phyloP scores from a whole-genome alignment of 768 basidiomycete genomes.

The Pisolithus microcarpus region DNA sequence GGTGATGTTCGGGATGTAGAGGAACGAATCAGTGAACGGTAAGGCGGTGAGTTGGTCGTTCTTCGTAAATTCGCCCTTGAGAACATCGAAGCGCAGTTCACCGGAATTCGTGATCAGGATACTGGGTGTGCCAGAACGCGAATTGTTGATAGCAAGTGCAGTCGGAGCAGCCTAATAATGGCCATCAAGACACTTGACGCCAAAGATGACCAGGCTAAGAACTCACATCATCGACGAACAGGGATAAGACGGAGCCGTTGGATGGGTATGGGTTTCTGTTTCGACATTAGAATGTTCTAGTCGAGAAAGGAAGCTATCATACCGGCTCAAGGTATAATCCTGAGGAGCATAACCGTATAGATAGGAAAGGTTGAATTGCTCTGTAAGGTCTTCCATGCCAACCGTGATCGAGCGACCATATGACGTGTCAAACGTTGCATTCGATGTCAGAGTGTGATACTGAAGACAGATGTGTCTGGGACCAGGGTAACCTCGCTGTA shows the following conservation, averaged over 20 bases:
- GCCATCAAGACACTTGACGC: neutral
- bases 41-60: slow-evolving; percentile 75
- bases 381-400: slow-evolving; percentile 46
- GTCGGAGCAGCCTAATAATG: slow-evolving; percentile 43
- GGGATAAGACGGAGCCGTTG: slow-evolving; percentile 50
- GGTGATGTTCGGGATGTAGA: slow-evolving; percentile 52
- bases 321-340: slow-evolving; percentile 65
- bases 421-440: slow-evolving; percentile 54
- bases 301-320: slow-evolving; percentile 9
- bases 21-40: slow-evolving; percentile 61
- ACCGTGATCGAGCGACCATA: slow-evolving; percentile 46
- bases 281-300: neutral
- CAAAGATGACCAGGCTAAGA: neutral
- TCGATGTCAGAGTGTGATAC: slow-evolving; percentile 59
- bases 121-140: slow-evolving; percentile 50
- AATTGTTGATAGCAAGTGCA: slow-evolving; percentile 56
- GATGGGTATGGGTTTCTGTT: slow-evolving; percentile 56
- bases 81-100: slow-evolving; percentile 59
- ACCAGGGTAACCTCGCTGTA: neutral
- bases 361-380: slow-evolving; percentile 54
- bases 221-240: slow-evolving; percentile 44
- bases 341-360: slow-evolving; percentile 69
- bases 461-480: slow-evolving; percentile 15
- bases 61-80: slow-evolving; percentile 63
- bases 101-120: slow-evolving; percentile 62